Conservation (phyloP, 441 rosid species). For the Mallotus japonicus region DNA sequence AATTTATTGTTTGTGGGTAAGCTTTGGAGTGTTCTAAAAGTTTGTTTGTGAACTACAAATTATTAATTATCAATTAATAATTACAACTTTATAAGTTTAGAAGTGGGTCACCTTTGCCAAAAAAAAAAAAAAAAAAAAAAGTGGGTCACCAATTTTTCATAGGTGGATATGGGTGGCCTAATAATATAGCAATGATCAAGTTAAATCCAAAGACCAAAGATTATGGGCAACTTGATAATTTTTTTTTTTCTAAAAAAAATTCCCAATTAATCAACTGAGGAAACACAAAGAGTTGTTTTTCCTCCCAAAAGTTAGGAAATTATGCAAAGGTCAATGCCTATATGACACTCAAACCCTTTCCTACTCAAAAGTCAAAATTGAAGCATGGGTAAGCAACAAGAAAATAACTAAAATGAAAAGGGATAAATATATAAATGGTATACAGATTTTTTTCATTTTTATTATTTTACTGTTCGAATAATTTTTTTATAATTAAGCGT, state of each 20-base stretch:
- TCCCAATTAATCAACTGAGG: neutral
- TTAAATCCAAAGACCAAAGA: neutral
- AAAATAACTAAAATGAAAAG: neutral
- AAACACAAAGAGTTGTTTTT: neutral
- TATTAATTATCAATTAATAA: neutral
- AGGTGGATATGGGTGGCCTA: slow-evolving; percentile 25
- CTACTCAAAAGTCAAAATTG: neutral
- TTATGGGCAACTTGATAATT: neutral
- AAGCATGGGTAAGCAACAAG: neutral
- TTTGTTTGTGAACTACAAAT: neutral
- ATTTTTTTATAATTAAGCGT: too few species aligned
- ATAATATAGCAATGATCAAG: neutral
- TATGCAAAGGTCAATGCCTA: neutral
- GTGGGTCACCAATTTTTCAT: slow-evolving; percentile 28
- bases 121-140: too few species aligned
- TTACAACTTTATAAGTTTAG: neutral
- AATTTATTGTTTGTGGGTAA: neutral
- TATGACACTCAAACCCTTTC: neutral
- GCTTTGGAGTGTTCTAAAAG: slow-evolving; percentile 17
- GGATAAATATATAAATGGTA: too few species aligned
- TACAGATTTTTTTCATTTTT: too few species aligned
- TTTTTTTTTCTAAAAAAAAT: neutral
- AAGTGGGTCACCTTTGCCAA: slow-evolving; percentile 34
- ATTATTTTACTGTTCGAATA: too few species aligned
- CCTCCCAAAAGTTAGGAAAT: neutral